Conservation (phyloP, 768 basidiomycete genomes). For the Tulasnella sp. region DNA sequence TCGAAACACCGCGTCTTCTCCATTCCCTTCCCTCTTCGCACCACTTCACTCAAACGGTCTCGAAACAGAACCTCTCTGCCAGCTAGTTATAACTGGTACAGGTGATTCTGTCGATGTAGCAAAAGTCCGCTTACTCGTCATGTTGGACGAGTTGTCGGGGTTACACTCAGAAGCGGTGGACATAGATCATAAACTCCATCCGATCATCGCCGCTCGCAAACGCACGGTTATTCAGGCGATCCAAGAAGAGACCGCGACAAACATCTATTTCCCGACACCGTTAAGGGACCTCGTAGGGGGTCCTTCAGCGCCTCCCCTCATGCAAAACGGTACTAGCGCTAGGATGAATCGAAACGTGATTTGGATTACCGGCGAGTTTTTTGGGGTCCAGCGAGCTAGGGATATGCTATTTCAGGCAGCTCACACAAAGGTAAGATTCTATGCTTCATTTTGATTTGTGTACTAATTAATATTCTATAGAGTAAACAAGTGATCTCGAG, state of each 20-base stretch:
- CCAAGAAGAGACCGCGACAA: slow-evolving; percentile 93
- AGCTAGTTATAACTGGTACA: slow-evolving; percentile 73
- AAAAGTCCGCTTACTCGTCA: slow-evolving; percentile 77
- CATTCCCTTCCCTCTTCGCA: slow-evolving; percentile 3
- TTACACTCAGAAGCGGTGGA: slow-evolving; percentile 83
- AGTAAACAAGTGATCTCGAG: slow-evolving; percentile 80
- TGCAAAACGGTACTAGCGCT: slow-evolving; percentile 23
- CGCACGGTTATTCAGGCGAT: slow-evolving; percentile 77
- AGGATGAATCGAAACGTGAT: slow-evolving; percentile 60
- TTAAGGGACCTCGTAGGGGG: slow-evolving; percentile 68
- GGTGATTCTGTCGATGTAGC: slow-evolving; percentile 87
- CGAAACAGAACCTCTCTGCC: slow-evolving; percentile 88
- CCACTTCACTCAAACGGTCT: slow-evolving; percentile 55
- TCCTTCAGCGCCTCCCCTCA: slow-evolving; percentile 14
- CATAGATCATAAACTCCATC: slow-evolving; percentile 88
- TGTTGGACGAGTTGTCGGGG: slow-evolving; percentile 80
- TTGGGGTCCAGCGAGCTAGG: slow-evolving; percentile 84
- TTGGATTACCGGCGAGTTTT: slow-evolving; percentile 97
- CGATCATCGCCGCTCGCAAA: slow-evolving; percentile 82
- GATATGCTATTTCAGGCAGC: slow-evolving; percentile 91
- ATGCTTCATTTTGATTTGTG: not conserved
- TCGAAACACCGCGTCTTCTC: not conserved
- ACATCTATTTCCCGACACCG: slow-evolving; percentile 88
- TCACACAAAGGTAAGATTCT: slow-evolving; percentile 52
- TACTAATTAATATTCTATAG: slow-evolving; percentile 31